A percentile compares a stretch with the other conserved stretches of the same genome.
phyloP scores from a whole-genome alignment of 108 stramenopile species.

The Cyclotella baltica region DNA sequence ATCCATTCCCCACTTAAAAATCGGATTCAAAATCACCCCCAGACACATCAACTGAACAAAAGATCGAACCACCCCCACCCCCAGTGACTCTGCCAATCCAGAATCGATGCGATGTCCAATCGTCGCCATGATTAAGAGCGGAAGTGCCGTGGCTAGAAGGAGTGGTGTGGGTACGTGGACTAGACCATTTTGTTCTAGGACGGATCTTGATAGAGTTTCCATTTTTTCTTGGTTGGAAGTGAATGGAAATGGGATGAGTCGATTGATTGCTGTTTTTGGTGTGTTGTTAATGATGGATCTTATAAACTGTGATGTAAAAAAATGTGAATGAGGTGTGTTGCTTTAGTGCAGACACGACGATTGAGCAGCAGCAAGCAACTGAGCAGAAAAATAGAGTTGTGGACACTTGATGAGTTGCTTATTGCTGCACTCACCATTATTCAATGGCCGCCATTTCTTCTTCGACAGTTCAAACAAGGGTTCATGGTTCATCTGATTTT shows the following conservation, averaged over 20 bases:
- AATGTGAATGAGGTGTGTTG: too few species aligned
- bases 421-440: too few species aligned
- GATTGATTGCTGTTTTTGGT: neutral
- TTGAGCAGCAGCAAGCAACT: too few species aligned
- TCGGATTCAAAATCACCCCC: slow-evolving; percentile 79
- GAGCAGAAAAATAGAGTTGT: too few species aligned
- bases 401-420: too few species aligned
- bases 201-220: too few species aligned
- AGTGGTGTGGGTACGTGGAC: slow-evolving; percentile 45
- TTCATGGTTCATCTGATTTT: too few species aligned
- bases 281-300: neutral
- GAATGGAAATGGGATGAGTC: neutral
- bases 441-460: too few species aligned
- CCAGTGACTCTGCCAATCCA: slow-evolving; percentile 35
- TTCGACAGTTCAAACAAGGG: too few species aligned
- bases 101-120: slow-evolving; percentile 31
- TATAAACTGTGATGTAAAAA: neutral
- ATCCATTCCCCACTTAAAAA: slow-evolving; percentile 68
- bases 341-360: too few species aligned
- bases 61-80: slow-evolving; percentile 48
- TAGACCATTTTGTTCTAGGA: slow-evolving; percentile 13
- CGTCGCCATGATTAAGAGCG: slow-evolving; percentile 38
- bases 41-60: slow-evolving; percentile 80
- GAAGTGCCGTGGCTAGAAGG: slow-evolving; percentile 37
- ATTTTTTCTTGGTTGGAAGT: neutral